Evolutionary conservation across 1,284 basidiomycete species (phyloP).

Genomic region (Pyrrhoderma noxium): DNA sequence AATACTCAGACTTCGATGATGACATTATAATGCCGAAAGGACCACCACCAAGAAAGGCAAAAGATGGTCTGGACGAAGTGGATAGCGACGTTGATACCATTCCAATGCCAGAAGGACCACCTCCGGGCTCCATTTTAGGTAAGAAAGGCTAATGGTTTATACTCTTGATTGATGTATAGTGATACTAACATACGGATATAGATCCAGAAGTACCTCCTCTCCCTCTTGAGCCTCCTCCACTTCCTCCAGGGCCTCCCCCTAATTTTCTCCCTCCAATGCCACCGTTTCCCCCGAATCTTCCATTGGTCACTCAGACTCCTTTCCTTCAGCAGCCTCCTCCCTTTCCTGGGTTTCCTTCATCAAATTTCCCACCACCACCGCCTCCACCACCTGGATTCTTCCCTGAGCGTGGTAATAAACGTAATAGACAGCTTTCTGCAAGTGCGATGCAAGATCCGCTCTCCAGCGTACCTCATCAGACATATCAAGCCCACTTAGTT

Average conservation of each 20-base stretch:
- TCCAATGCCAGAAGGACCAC: conserved; percentile 78
- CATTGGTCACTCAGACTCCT: not conserved
- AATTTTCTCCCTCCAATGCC: conserved; percentile 2
- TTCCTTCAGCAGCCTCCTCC: conserved; percentile 22
- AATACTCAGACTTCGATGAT: conserved; percentile 41
- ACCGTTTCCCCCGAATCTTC: conserved; percentile 17
- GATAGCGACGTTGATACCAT: conserved; percentile 63
- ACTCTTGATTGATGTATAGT: too few species aligned
- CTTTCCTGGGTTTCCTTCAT: conserved; percentile 11
- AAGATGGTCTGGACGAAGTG: conserved; percentile 23
- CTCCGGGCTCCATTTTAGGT: conserved; percentile 35
- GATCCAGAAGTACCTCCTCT: too few species aligned
- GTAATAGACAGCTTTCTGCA: conserved; percentile 16
- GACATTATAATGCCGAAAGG: conserved; percentile 85
- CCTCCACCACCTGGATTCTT: conserved; percentile 30
- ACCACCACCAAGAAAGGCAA: conserved; percentile 50
- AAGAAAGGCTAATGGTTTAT: too few species aligned
- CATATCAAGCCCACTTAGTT: conserved; percentile 16
- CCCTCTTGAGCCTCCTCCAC: conserved; percentile 27
- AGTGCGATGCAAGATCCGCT: conserved; percentile 21
- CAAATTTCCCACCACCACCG: conserved; percentile 21
- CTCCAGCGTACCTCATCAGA: conserved; percentile 18
- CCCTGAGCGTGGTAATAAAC: conserved; percentile 3
- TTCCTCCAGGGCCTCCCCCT: conserved; percentile 18
- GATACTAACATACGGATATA: too few species aligned